Base-by-base conservation (phyloP, 306 rosid genomes). In the Hippophae tibetana region DNA sequence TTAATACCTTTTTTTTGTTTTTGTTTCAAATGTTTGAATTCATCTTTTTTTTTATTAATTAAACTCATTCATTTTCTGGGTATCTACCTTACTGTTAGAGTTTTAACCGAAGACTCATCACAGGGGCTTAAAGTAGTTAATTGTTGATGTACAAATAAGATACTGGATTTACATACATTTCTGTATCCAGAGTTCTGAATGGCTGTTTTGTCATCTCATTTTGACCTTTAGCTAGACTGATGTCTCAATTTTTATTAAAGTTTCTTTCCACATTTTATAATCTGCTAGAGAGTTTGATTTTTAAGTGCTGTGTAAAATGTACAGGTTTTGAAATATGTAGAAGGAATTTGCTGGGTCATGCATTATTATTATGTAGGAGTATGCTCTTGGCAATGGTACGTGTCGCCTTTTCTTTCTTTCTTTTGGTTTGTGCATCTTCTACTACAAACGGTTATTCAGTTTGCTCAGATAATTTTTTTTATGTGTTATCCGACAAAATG, bases 331-430 rank as follows among this genome's bases (percentile, higher is more conserved):
- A 69, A 69, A 63, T 69, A 69, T 62, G 42, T 53, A 23, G 74
- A 69, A 49, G 74, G 74, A 50, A 25, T 69, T 13, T 62, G 68
- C 67, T 69, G 74, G 74, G 74, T 69, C 42, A 69, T 69, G 74
- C 68, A 26, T n/a, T 69, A 69, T 50, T 69, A 69, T 53, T 62
- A 69, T 13, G 53, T 42, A 48, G 68, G 74, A 25, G 74, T 69
- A 7, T 62, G 68, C 69, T 69, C 74, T 42, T 69, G 74, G 74
- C 74, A 69, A 62, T 69, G 74, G 74, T 69, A 69, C 23, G 63
- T 41, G 9, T 58, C 25, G 31, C 44, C 8, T 7, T 41, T 51
- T 48, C 14, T 51, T 8, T 58, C 42, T 9, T 53, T 8, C 7
- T 3, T 42, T 12, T 57, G 5, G n/a, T 12, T 57, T 62, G 27